Evolutionary conservation across 2,329 filamentous ascomycete species (phyloP).

Genomic region (Alternaria burnsii): DNA sequence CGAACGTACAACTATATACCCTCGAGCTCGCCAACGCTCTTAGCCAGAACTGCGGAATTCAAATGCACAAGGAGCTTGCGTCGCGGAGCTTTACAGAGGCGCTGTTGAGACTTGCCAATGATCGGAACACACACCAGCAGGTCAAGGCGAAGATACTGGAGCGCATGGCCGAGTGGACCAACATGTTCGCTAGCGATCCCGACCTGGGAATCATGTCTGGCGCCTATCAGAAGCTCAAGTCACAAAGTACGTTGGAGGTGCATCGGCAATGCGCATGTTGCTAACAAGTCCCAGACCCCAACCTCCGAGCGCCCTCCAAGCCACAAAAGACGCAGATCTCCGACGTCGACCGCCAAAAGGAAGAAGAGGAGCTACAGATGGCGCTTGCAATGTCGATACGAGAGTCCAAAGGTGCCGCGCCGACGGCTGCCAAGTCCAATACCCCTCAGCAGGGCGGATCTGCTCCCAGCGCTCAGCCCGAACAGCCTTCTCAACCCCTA

Average conservation of each 20-base stretch:
- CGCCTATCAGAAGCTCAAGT: constrained; percentile 87
- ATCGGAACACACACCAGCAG: constrained; percentile 93
- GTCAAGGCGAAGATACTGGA: constrained; percentile 98
- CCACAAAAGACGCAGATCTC: constrained; percentile 93
- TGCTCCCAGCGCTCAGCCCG: constrained; percentile 29
- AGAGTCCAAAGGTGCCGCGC: constrained; percentile 69
- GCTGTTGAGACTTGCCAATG: constrained; percentile 86
- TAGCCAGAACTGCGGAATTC: constrained; percentile 87
- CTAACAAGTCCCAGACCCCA: constrained; percentile 72
- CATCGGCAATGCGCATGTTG: not conserved
- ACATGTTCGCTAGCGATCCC: constrained; percentile 89
- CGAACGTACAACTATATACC: constrained; percentile 95
- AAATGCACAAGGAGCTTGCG: constrained; percentile 87
- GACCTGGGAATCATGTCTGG: constrained; percentile 98
- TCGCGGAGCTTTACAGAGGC: constrained; percentile 95
- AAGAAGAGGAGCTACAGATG: constrained; percentile 97
- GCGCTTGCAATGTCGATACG: constrained; percentile 91
- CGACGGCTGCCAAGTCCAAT: constrained; percentile 54
- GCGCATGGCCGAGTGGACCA: constrained; percentile 94
- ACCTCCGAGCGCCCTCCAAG: constrained; percentile 88
- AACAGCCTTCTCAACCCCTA: constrained; percentile 64
- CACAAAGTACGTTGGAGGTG: constrained; percentile 59
- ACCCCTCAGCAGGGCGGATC: constrained; percentile 46
- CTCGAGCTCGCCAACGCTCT: constrained; percentile 89
- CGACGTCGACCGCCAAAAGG: constrained; percentile 87